Evolutionary conservation across 2,329 filamentous ascomycete genomes (phyloP).

Genomic region (Ophiostoma sp.): DNA sequence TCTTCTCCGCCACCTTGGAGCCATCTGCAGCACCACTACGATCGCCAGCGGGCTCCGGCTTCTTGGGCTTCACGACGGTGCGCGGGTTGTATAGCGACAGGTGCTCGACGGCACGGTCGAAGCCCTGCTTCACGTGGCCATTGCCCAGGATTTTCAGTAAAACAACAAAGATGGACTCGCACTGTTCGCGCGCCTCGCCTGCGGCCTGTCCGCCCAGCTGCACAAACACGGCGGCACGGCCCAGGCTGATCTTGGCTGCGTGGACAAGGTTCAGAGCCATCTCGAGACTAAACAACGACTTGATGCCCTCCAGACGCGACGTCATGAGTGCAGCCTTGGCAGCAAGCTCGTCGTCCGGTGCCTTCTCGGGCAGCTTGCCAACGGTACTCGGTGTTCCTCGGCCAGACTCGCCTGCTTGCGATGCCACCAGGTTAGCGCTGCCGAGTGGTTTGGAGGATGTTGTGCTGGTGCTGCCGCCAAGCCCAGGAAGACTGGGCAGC

Average conservation of each 20-base stretch:
- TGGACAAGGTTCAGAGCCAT: slow-evolving; percentile 87
- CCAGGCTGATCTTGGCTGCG: slow-evolving; percentile 78
- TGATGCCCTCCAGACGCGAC: slow-evolving; percentile 87
- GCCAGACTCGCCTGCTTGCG: background rate
- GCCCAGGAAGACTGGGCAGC: slow-evolving; percentile 62
- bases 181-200: slow-evolving; percentile 79
- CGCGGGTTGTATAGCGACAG: slow-evolving; percentile 87
- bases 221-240: slow-evolving; percentile 78
- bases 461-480: slow-evolving; percentile 35
- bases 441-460: background rate
- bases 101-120: slow-evolving; percentile 87
- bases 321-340: slow-evolving; percentile 98
- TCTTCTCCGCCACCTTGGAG: background rate
- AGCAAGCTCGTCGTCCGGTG: slow-evolving; percentile 83
- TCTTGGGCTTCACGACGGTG: slow-evolving; percentile 61
- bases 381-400: slow-evolving; percentile 17
- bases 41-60: slow-evolving; percentile 50
- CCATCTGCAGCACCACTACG: background rate
- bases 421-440: background rate
- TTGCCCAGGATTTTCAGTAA: slow-evolving; percentile 79
- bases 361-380: slow-evolving; percentile 39
- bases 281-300: slow-evolving; percentile 92
- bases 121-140: slow-evolving; percentile 84
- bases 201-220: slow-evolving; percentile 72
- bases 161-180: slow-evolving; percentile 78